A percentile compares a stretch with the other conserved stretches of the same genome.
Conservation (phyloP, 352 stramenopile species). For the Pythium sp. region DNA sequence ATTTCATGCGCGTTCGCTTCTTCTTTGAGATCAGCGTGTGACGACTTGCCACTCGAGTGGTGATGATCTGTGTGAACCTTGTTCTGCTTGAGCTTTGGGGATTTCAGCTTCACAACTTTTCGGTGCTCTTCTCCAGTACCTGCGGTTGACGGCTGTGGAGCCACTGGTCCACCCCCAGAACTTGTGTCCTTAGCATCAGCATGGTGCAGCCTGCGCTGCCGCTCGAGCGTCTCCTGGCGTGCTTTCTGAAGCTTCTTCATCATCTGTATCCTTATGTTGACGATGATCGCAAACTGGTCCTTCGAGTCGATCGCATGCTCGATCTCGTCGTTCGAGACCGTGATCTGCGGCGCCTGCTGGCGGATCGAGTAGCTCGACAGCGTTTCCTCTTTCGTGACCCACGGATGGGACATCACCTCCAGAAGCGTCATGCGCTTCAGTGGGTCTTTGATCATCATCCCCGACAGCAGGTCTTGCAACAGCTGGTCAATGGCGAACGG, state of each 20-base stretch:
- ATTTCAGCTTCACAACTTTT: slow-evolving; percentile 9
- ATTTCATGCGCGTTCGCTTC: slow-evolving; percentile 22
- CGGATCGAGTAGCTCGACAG: slow-evolving; percentile 21
- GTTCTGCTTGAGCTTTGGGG: slow-evolving; percentile 23
- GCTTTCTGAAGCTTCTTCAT: slow-evolving; percentile 53
- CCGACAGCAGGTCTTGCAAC: slow-evolving; percentile 51
- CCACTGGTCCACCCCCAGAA: not conserved
- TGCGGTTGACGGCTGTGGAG: not conserved
- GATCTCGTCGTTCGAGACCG: slow-evolving; percentile 76
- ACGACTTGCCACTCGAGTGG: slow-evolving; percentile 3
- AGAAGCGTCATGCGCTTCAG: slow-evolving; percentile 54
- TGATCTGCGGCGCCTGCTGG: slow-evolving; percentile 38
- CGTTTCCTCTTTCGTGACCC: slow-evolving; percentile 70
- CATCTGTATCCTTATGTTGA: slow-evolving; percentile 74
- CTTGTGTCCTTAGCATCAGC: slow-evolving; percentile 13
- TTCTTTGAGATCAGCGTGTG: not conserved
- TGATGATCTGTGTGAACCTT: slow-evolving; percentile 28
- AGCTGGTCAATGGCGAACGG: slow-evolving; percentile 47
- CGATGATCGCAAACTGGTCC: slow-evolving; percentile 58
- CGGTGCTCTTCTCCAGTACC: not conserved
- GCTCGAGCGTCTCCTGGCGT: slow-evolving; percentile 32
- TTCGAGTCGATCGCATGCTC: slow-evolving; percentile 55
- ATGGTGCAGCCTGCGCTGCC: slow-evolving; percentile 9
- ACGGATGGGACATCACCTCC: slow-evolving; percentile 74
- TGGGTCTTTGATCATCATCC: slow-evolving; percentile 68